phyloP scores from a whole-genome alignment of 2,329 filamentous ascomycete genomes.

The Cercospora sp. region DNA sequence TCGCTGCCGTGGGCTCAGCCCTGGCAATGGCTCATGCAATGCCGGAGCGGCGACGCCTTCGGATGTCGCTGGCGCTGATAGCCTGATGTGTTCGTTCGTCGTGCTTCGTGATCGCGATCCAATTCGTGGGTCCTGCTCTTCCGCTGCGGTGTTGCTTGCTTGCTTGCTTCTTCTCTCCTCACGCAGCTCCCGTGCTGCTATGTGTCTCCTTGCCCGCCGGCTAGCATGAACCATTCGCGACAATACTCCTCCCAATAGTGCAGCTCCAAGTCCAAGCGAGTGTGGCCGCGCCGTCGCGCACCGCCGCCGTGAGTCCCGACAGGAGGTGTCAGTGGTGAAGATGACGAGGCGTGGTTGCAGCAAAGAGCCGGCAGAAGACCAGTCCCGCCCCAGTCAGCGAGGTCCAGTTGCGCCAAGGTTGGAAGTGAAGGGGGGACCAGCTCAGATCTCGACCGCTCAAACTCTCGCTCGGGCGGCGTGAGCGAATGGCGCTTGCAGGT shows the following conservation, averaged over 20 bases:
- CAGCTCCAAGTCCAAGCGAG: constrained; percentile 6
- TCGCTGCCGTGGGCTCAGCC: constrained; percentile 18
- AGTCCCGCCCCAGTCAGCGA: constrained; percentile 1
- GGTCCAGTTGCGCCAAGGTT: constrained; percentile 1
- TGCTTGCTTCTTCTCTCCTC: constrained; percentile 9
- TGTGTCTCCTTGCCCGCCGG: not conserved
- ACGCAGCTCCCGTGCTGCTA: constrained; percentile 5
- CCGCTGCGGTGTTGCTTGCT: constrained; percentile 2
- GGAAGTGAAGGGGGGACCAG: constrained; percentile 3
- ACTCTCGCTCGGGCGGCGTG: not conserved
- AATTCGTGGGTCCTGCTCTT: not conserved
- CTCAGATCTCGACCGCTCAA: not conserved
- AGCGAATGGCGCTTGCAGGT: not conserved
- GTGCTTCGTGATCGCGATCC: not conserved
- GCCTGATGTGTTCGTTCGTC: not conserved
- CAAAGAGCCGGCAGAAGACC: not conserved
- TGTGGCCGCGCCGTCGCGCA: constrained; percentile 13
- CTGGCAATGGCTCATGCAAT: constrained; percentile 1
- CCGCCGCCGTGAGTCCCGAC: not conserved
- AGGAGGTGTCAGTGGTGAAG: constrained; percentile 3
- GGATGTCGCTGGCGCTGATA: constrained; percentile 3
- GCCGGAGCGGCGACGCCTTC: not conserved
- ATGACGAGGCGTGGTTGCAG: constrained; percentile 5
- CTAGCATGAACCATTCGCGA: not conserved
- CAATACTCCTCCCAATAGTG: not conserved